These are phyloP conservation scores for Fagopyrum esculentum DNA, from an alignment of 148 eudicot species.

Conservation along the genomic window DNA sequence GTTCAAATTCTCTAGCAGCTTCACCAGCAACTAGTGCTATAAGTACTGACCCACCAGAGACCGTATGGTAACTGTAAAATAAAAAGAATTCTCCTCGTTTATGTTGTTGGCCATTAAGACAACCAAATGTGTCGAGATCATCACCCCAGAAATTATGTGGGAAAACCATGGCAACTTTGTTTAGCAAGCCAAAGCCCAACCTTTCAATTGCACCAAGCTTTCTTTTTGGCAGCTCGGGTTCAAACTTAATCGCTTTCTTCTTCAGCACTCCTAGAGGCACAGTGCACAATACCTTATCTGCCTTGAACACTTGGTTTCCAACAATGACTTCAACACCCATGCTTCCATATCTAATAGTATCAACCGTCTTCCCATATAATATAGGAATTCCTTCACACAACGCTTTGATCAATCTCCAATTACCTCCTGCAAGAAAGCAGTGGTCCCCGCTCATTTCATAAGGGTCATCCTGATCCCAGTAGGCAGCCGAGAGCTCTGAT, in stretches of 20 bases:
- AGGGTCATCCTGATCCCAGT: slow-evolving; percentile 98
- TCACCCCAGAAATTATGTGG: slow-evolving; percentile 88
- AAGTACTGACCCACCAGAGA: slow-evolving; percentile 83
- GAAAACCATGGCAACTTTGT: slow-evolving; percentile 93
- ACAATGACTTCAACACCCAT: slow-evolving; percentile 70
- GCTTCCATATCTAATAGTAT: slow-evolving; percentile 56
- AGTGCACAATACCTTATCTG: slow-evolving; percentile 76
- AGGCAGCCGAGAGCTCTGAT: slow-evolving; percentile 76
- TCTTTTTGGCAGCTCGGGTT: slow-evolving; percentile 68
- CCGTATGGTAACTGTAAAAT: slow-evolving; percentile 87
- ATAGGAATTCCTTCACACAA: slow-evolving; percentile 80
- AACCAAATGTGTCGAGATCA: slow-evolving; percentile 87
- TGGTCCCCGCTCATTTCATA: slow-evolving; percentile 99
- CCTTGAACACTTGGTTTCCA: slow-evolving; percentile 70
- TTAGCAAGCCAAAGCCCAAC: slow-evolving; percentile 89
- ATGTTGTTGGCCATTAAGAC: slow-evolving; percentile 48
- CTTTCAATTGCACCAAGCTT: slow-evolving; percentile 77
- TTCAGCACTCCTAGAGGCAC: slow-evolving; percentile 91
- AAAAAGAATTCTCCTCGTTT: slow-evolving; percentile 77
- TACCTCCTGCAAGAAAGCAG: slow-evolving; percentile 94
- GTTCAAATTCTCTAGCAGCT: slow-evolving; percentile 73
- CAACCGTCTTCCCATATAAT: slow-evolving; percentile 55
- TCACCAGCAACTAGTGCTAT: slow-evolving; percentile 83
- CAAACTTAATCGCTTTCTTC: slow-evolving; percentile 50
- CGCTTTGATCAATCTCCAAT: slow-evolving; percentile 72